Percentiles rank a stretch among this genome's conserved stretches.
Conservation (phyloP, 2,329 filamentous ascomycete genomes). For the Apiospora malaysiana region DNA sequence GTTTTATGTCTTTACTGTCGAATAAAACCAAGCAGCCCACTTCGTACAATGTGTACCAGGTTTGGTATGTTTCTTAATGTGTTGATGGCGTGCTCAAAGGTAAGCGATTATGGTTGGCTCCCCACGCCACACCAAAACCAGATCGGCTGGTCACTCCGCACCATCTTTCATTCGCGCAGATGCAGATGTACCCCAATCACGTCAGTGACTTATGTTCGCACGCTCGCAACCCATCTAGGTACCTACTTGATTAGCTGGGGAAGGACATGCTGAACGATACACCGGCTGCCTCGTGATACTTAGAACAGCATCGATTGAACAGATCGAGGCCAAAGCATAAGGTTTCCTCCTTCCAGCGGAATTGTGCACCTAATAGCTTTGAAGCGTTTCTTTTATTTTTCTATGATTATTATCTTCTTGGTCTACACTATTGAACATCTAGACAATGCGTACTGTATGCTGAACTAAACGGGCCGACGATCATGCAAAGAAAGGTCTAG, state of each 20-base stretch:
- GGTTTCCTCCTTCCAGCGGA: background rate
- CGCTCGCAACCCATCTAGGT: background rate
- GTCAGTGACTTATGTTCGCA: background rate
- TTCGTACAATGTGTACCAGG: background rate
- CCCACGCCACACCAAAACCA: background rate
- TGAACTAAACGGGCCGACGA: background rate
- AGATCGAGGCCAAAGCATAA: background rate
- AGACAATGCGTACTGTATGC: background rate
- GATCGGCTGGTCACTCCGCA: background rate
- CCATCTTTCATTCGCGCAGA: background rate
- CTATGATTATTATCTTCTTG: too few relatives aligned
- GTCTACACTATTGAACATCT: background rate
- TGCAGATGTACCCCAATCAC: background rate
- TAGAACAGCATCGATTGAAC: too few relatives aligned
- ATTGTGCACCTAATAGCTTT: background rate
- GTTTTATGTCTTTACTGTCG: background rate
- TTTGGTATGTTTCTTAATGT: background rate
- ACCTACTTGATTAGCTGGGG: background rate
- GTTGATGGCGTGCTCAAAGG: constrained; percentile 11
- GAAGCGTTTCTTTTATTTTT: too few relatives aligned
- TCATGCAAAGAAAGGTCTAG: background rate
- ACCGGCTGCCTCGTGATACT: too few relatives aligned
- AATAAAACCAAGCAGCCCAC: background rate
- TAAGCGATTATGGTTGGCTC: background rate
- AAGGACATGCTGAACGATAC: background rate